Percentiles rank a stretch among this genome's conserved stretches.
phyloP scores from a whole-genome alignment of 768 basidiomycete species.

The Leccinum broughii region DNA sequence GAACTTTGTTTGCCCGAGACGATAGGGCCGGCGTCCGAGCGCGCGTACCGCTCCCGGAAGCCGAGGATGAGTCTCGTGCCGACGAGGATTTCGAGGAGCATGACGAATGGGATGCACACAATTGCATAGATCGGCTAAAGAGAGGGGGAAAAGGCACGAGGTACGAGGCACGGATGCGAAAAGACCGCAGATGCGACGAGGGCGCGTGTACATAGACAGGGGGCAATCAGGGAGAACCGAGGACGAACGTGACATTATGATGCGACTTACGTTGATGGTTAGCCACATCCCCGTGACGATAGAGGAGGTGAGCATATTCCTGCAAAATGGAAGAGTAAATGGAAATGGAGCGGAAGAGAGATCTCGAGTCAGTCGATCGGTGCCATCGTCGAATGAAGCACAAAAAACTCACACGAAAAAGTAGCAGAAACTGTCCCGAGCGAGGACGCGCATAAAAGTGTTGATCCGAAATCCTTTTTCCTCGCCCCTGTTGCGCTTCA shows the following conservation, averaged over 20 bases:
- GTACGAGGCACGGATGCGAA: background rate
- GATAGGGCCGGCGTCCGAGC: slow-evolving; percentile 9
- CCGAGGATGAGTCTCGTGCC: slow-evolving; percentile 34
- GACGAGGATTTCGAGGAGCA: slow-evolving; percentile 32
- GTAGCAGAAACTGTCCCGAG: slow-evolving; percentile 33
- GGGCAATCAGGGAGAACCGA: background rate
- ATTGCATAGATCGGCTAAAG: slow-evolving; percentile 28
- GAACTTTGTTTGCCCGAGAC: slow-evolving; percentile 15
- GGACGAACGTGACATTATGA: too few relatives aligned
- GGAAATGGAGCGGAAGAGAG: background rate
- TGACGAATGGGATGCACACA: slow-evolving; percentile 33
- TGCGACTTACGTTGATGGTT: slow-evolving; percentile 22
- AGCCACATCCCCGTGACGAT: slow-evolving; percentile 31
- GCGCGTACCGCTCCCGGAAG: slow-evolving; percentile 32
- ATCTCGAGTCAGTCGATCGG: background rate
- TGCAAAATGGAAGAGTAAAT: slow-evolving; percentile 1
- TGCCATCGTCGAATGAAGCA: background rate
- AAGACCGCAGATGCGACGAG: background rate
- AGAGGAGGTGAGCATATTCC: slow-evolving; percentile 27
- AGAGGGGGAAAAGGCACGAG: background rate
- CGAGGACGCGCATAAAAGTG: slow-evolving; percentile 27
- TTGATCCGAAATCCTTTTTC: slow-evolving; percentile 11
- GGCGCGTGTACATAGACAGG: background rate
- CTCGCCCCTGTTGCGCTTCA: slow-evolving; percentile 1
- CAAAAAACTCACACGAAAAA: slow-evolving; percentile 29